phyloP scores from a whole-genome alignment of 805 yeast species.

The Hanseniaspora vineae region DNA sequence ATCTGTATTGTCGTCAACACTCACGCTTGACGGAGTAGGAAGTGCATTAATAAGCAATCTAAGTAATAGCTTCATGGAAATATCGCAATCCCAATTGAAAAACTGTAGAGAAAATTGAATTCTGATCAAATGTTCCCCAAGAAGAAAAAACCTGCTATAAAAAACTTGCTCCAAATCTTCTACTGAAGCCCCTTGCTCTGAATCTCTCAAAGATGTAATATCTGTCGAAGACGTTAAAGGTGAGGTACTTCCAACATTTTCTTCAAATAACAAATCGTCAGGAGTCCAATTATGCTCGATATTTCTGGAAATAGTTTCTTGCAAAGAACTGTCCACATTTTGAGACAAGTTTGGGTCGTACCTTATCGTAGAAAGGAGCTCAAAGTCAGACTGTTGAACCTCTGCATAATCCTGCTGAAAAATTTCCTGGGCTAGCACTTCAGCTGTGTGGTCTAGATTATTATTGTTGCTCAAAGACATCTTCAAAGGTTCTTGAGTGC shows the following conservation, averaged over 20 bases:
- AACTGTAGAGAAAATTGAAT: conserved; percentile 38
- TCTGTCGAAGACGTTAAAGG: no score
- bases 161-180: conserved; percentile 8
- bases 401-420: not conserved
- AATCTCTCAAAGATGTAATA: no score
- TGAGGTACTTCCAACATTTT: no score
- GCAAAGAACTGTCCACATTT: conserved; percentile 9
- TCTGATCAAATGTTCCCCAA: conserved; percentile 52
- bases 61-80: conserved; percentile 33
- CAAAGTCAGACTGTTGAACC: conserved; percentile 26
- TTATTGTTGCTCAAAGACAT: no score
- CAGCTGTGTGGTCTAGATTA: not conserved
- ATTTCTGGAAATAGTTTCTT: not conserved
- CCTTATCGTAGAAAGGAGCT: conserved; percentile 57
- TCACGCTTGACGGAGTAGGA: not conserved
- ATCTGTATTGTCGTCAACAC: not conserved
- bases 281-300: not conserved
- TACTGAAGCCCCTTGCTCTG: not conserved
- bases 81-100: conserved; percentile 36
- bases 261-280: not conserved
- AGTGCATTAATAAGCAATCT: conserved; percentile 28
- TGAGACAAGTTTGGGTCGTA: conserved; percentile 50
- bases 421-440: not conserved
- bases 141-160: conserved; percentile 38
- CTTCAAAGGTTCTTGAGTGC: no score